These are phyloP conservation scores for Gaertneriomyces sp. DNA, from an alignment of 192 early-diverging fungal genomes.

Conservation along the genomic window DNA sequence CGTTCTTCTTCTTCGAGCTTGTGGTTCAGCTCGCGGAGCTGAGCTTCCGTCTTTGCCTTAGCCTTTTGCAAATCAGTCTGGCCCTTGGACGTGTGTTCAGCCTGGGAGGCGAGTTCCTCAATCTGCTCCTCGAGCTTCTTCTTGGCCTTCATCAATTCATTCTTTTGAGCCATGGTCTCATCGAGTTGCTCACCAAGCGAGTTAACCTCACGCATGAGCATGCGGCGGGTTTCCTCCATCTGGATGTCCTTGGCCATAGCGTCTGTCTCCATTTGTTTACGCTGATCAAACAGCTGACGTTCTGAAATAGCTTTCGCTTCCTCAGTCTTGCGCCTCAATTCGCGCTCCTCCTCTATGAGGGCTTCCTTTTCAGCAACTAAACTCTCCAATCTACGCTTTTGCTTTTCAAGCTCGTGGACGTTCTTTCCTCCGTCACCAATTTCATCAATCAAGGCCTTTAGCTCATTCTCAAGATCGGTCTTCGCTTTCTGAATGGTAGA, in stretches of 20 bases:
- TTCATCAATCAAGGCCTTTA: constrained; percentile 64
- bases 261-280: constrained; percentile 61
- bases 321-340: constrained; percentile 50
- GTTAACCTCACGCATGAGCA: constrained; percentile 63
- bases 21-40: constrained; percentile 48
- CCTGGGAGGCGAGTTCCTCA: constrained; percentile 50
- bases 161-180: constrained; percentile 47
- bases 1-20: constrained; percentile 64
- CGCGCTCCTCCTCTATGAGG: constrained; percentile 64
- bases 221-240: constrained; percentile 70
- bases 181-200: constrained; percentile 55
- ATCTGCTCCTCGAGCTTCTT: constrained; percentile 62
- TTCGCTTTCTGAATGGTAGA: constrained; percentile 57
- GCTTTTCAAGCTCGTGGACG: constrained; percentile 70
- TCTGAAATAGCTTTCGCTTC: constrained; percentile 57
- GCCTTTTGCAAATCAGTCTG: constrained; percentile 66
- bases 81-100: constrained; percentile 58
- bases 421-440: constrained; percentile 73
- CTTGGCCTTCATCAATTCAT: constrained; percentile 58
- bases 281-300: constrained; percentile 65
- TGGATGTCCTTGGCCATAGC: constrained; percentile 57
- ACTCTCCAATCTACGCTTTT: constrained; percentile 57
- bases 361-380: constrained; percentile 56
- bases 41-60: constrained; percentile 53
- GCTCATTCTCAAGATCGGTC: constrained; percentile 62